phyloP scores from a whole-genome alignment of 805 yeast species.

The Cyberlindnera lachancei region DNA sequence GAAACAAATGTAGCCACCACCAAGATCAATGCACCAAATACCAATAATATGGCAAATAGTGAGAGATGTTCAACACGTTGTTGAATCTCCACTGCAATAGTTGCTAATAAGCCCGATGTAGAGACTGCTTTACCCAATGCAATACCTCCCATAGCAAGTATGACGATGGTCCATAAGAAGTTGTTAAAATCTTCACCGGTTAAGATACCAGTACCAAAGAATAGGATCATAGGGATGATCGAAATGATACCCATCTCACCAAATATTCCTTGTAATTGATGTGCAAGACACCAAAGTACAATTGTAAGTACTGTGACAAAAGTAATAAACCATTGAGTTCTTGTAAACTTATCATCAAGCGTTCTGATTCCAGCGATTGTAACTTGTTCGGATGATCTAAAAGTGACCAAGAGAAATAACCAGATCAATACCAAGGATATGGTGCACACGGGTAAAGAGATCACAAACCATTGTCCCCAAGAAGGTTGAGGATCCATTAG shows the following conservation, averaged over 20 bases:
- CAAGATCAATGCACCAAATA: slow-evolving; percentile 77
- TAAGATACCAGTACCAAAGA: slow-evolving; percentile 85
- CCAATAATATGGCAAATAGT: slow-evolving; percentile 62
- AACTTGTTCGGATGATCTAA: slow-evolving; percentile 44
- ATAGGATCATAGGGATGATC: slow-evolving; percentile 78
- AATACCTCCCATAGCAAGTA: slow-evolving; percentile 96
- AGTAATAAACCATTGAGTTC: slow-evolving; percentile 69
- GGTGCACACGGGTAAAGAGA: slow-evolving; percentile 73
- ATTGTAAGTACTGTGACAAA: slow-evolving; percentile 66
- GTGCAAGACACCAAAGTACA: slow-evolving; percentile 83
- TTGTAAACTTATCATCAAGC: slow-evolving; percentile 60
- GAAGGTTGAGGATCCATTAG: slow-evolving; percentile 76
- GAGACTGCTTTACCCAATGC: slow-evolving; percentile 94
- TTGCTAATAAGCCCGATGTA: slow-evolving; percentile 75
- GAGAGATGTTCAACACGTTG: slow-evolving; percentile 56
- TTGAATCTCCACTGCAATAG: slow-evolving; percentile 70
- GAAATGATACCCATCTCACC: slow-evolving; percentile 99
- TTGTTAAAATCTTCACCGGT: slow-evolving; percentile 90
- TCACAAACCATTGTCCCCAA: slow-evolving; percentile 93
- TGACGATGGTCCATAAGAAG: slow-evolving; percentile 93
- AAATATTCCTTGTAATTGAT: slow-evolving; percentile 58
- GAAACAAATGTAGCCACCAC: slow-evolving; percentile 91
- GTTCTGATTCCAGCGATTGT: slow-evolving; percentile 39
- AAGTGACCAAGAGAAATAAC: slow-evolving; percentile 60
- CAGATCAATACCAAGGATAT: slow-evolving; percentile 63